Conservation (phyloP, 768 basidiomycete genomes). For the Leccinum variicolor region DNA sequence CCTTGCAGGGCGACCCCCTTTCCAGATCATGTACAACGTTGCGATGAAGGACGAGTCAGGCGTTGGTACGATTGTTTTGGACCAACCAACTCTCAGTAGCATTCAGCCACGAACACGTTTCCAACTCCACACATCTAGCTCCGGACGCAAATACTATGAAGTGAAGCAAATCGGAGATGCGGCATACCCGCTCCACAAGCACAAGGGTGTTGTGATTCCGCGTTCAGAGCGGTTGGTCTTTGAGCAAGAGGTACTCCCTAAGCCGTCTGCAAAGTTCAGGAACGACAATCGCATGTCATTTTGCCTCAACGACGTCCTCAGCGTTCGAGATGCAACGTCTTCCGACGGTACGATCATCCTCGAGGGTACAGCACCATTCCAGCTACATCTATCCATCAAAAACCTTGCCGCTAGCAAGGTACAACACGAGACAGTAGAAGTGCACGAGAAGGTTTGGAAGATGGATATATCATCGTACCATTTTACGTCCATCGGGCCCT, state of each 20-base stretch:
- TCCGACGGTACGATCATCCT: constrained; percentile 59
- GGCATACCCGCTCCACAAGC: constrained; percentile 74
- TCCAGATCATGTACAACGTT: constrained; percentile 89
- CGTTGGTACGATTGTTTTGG: constrained; percentile 66
- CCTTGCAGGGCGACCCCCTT: constrained; percentile 76
- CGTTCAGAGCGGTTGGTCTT: constrained; percentile 68
- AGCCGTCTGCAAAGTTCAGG: constrained; percentile 80
- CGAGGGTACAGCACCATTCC: constrained; percentile 86
- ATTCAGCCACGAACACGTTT: constrained; percentile 78
- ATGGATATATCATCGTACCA: constrained; percentile 64
- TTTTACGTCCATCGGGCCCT: constrained; percentile 78
- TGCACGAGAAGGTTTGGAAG: constrained; percentile 60
- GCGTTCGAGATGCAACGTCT: constrained; percentile 47
- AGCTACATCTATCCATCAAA: constrained; percentile 67
- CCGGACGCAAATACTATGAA: constrained; percentile 86
- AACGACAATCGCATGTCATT: constrained; percentile 63
- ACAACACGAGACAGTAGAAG: constrained; percentile 52
- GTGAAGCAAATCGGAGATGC: constrained; percentile 86
- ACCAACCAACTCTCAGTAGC: constrained; percentile 80
- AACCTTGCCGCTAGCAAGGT: constrained; percentile 71
- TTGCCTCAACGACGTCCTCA: constrained; percentile 70
- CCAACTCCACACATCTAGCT: constrained; percentile 71
- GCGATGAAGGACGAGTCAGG: constrained; percentile 66
- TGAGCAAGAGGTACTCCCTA: constrained; percentile 79
- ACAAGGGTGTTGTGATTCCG: constrained; percentile 59